Conservation (phyloP, 169 alveolate species). For the Miamiensis avidus region DNA sequence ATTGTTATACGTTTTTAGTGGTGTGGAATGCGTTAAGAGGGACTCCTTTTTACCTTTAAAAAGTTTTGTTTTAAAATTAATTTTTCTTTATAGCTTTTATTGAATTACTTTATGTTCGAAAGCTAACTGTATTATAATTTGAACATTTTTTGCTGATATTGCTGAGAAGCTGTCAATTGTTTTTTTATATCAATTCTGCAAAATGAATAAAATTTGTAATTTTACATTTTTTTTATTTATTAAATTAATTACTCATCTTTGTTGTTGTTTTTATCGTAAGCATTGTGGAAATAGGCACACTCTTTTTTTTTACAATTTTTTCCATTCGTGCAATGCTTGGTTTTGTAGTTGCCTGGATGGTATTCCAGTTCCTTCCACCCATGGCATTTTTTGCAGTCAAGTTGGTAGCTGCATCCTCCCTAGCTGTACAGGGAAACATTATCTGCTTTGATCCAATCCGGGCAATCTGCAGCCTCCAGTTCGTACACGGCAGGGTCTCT, state of each 20-base stretch:
- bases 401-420: constrained; percentile 48
- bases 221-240: no score
- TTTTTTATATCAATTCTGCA: no score
- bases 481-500: constrained; percentile 52
- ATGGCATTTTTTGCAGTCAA: constrained; percentile 63
- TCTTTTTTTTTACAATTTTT: constrained; percentile 39
- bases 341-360: constrained; percentile 66
- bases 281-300: neutral
- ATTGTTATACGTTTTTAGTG: no score
- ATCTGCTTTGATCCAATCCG: constrained; percentile 36
- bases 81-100: no score
- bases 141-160: neutral
- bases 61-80: no score
- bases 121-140: neutral
- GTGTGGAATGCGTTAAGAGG: no score
- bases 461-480: constrained; percentile 44
- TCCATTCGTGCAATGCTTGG: constrained; percentile 48
- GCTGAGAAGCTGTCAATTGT: no score
- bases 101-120: no score
- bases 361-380: constrained; percentile 69
- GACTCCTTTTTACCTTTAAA: no score
- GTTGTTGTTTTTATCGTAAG: neutral
- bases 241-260: neutral
- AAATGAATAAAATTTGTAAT: no score
- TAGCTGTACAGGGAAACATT: constrained; percentile 21